These are phyloP conservation scores for Mortierella sp. DNA, from an alignment of 371 early-diverging fungal species.

Conservation along the genomic window DNA sequence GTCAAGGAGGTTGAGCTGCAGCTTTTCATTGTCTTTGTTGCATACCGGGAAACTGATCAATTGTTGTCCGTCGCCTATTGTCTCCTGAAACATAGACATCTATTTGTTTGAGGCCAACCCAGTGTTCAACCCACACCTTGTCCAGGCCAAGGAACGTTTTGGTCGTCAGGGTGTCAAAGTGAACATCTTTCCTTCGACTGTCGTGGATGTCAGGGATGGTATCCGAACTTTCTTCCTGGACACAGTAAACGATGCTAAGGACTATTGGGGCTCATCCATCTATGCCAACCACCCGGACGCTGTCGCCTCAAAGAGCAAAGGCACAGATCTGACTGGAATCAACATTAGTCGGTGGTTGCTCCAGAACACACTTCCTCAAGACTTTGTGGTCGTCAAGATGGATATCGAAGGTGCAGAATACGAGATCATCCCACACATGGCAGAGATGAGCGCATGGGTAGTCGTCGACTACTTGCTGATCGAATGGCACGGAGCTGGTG, in stretches of 20 bases:
- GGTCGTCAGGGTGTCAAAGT: conserved; percentile 18
- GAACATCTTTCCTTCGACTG: conserved; percentile 24
- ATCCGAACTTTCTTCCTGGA: conserved; percentile 19
- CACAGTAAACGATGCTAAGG: conserved; percentile 13
- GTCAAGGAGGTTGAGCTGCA: no score
- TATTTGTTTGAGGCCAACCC: conserved; percentile 32
- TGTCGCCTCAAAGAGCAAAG: not conserved
- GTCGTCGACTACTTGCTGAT: conserved; percentile 26
- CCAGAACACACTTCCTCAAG: conserved; percentile 14
- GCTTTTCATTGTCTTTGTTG: not conserved
- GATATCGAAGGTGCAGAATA: conserved; percentile 29
- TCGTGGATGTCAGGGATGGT: conserved; percentile 19
- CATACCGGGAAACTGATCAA: not conserved
- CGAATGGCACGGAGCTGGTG: conserved; percentile 15
- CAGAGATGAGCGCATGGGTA: conserved; percentile 13
- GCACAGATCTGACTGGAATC: conserved; percentile 13
- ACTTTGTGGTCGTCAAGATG: conserved; percentile 41
- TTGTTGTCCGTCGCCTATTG: not conserved
- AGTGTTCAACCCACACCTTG: conserved; percentile 13
- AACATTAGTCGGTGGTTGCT: conserved; percentile 22
- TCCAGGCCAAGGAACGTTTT: conserved; percentile 13
- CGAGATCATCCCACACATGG: conserved; percentile 29
- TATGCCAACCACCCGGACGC: conserved; percentile 16
- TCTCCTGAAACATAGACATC: no score
- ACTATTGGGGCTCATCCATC: conserved; percentile 25